A percentile compares a stretch with the other conserved stretches of the same genome.
Evolutionary conservation across 2,329 filamentous ascomycete species (phyloP).

Genomic region (Pseudogymnoascus sp.): DNA sequence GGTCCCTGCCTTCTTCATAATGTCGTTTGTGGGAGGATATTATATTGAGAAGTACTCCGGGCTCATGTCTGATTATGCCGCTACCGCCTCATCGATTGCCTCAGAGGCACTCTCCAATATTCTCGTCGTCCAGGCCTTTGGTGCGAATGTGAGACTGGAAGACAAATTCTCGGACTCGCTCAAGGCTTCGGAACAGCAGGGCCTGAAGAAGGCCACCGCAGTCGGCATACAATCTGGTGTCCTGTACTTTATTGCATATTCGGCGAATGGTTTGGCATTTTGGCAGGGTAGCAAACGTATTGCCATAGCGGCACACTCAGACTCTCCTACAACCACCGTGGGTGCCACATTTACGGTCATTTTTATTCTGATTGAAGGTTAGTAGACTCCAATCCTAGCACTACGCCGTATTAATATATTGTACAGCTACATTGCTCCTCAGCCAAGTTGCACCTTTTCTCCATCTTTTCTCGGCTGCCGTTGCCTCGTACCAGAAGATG

Average conservation of each 20-base stretch:
- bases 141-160: slow-evolving; percentile 43
- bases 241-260: slow-evolving; percentile 50
- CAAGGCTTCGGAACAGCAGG: slow-evolving; percentile 35
- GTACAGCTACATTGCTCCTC: slow-evolving; percentile 44
- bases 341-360: slow-evolving; percentile 43
- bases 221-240: slow-evolving; percentile 44
- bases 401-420: background rate
- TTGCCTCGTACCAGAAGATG: slow-evolving; percentile 51
- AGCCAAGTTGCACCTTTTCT: slow-evolving; percentile 57
- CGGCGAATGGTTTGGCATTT: slow-evolving; percentile 50
- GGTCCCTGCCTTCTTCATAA: slow-evolving; percentile 31
- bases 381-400: slow-evolving; percentile 4
- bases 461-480: slow-evolving; percentile 52
- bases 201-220: slow-evolving; percentile 42
- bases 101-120: slow-evolving; percentile 45
- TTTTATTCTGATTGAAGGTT: slow-evolving; percentile 46
- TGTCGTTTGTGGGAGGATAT: slow-evolving; percentile 41
- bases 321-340: slow-evolving; percentile 17
- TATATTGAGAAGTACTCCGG: slow-evolving; percentile 39
- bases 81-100: slow-evolving; percentile 44
- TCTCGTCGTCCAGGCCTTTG: slow-evolving; percentile 45
- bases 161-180: slow-evolving; percentile 41
- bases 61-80: slow-evolving; percentile 39
- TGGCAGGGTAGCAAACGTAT: slow-evolving; percentile 49
- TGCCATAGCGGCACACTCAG: slow-evolving; percentile 28